A percentile compares a stretch with the other conserved stretches of the same genome.
Conservation (phyloP, 768 basidiomycete species). For the Strobilomyces echinocephalus region DNA sequence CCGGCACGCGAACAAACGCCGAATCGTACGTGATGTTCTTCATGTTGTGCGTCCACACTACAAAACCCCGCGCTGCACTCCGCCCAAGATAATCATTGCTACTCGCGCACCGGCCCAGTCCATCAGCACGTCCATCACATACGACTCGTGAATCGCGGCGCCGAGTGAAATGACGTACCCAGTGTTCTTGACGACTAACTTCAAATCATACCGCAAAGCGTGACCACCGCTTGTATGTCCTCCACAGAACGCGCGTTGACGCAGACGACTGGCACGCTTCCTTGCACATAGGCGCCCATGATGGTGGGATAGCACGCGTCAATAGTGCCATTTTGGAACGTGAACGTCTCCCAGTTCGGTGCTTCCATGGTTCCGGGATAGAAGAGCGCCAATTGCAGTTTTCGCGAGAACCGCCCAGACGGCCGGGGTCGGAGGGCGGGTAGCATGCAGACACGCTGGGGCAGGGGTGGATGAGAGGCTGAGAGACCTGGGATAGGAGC, state of each 20-base stretch:
- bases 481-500: no score
- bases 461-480: no score
- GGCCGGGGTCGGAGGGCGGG: no score
- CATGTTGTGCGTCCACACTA: slow-evolving; percentile 42
- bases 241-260: slow-evolving; percentile 21
- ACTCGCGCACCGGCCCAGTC: background rate
- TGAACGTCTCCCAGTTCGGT: slow-evolving; percentile 32
- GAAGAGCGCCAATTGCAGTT: slow-evolving; percentile 35
- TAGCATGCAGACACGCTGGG: no score
- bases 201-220: slow-evolving; percentile 23
- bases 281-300: slow-evolving; percentile 18
- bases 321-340: slow-evolving; percentile 43
- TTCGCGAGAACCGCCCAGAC: no score
- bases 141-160: no score
- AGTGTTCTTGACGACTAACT: slow-evolving; percentile 26
- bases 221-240: slow-evolving; percentile 26
- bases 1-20: slow-evolving; percentile 27
- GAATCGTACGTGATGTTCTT: slow-evolving; percentile 35
- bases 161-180: slow-evolving; percentile 12
- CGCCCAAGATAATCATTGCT: slow-evolving; percentile 41
- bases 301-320: slow-evolving; percentile 25
- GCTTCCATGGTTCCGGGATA: slow-evolving; percentile 38
- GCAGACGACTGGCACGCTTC: slow-evolving; percentile 22
- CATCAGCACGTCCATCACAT: background rate
- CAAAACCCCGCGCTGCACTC: slow-evolving; percentile 34